Base-by-base conservation (phyloP, 2,329 filamentous ascomycete genomes). In the Lasiodiplodia hormozganensis region DNA sequence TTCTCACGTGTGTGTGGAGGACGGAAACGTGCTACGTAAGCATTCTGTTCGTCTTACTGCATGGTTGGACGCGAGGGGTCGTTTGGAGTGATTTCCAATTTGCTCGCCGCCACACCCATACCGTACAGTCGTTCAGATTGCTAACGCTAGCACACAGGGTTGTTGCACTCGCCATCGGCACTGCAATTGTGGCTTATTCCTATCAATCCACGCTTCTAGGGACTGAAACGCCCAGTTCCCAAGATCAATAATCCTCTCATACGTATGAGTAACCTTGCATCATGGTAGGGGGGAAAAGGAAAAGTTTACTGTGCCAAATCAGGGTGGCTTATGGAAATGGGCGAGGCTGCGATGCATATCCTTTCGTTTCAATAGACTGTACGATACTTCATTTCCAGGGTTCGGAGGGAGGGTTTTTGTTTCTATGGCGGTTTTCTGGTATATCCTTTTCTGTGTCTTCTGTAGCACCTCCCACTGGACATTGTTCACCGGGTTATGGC, bases 11-110 rank as follows among this genome's bases (percentile, higher is more conserved):
- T 58, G 16, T 68, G 67, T 49, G 67, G 67, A 25, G 67, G 67
- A 56, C 54, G 53, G 31, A 28, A 51, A 57, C 67, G 67, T 47
- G 67, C 67, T 68, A 68, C 67, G 67, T 68, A 68, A 68, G 67
- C 47, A 64, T 64, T 64, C 60, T 64, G 60, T 64, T 64, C 43
- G 60, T 52, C 47, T 52, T 52, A 64, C 60, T 64, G 60, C 47
- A 52, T 64, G 60, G 47, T 64, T 49, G 60, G 60, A 64, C 31
- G 43, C 40, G n/a, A 52, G 51, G 60, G 60, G 43, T 64, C 12
- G 43, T 52, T 64, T 47, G 58, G 60, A 64, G 43, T 64, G 43
- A 64, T 64, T 36, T 21, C 60, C 60, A 52, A 64, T 38, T 64
- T 64, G 60, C 60, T 64, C 60, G 60, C 60, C 47, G 47, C 60